Base-by-base conservation (phyloP, 2,329 filamentous ascomycete species). In the Blastomyces silverae region DNA sequence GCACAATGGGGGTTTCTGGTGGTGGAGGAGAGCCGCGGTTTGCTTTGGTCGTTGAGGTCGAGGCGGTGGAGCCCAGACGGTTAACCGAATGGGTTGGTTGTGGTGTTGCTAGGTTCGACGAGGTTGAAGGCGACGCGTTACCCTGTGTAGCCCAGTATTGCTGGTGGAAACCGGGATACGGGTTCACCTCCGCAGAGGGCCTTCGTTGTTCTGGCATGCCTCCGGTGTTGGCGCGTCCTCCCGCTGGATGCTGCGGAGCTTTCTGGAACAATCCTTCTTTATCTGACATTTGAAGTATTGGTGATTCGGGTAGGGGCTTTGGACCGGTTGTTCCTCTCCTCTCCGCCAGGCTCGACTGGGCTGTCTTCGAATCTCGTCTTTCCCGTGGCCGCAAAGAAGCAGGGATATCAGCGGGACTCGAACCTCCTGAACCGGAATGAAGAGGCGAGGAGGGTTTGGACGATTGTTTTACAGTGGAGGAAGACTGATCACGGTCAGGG, bases 21-120 rank as follows among this genome's bases (percentile, higher is more conserved):
- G 94, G 94, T 4, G 94, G 93, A 5, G 94, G 94, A 37, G 93
- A 97, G 55, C 94, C 94, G 70, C 94, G 85, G 73, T 90, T 92
- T 25, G 94, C 94, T 69, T 90, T 87, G 1, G 93, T 97, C 0
- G 94, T 99, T 1, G 92, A 96, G 15, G 88, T 96, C 0, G 94
- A 97, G 17, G 93, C 92, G 8, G 91, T 96, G 2, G 93, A 97
- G 71, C 83, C 85, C 67, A 88, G 79, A 42, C 86, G 81, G 70
- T 86, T 87, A 67, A 88, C 81, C 1, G 83, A 81, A 37, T 74
- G 55, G 8, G 31, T 77, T 11, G 81, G 80, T 64, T 82, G 82
- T 20, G 82, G 80, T 39, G 85, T 79, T 60, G 81, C 80, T 64
- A 86, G 74, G 34, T 77, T 77, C 52, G 66, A 70, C 10, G 72